Base-by-base conservation (phyloP, 345 rosid genomes). In the Eutrema yunnanense region DNA sequence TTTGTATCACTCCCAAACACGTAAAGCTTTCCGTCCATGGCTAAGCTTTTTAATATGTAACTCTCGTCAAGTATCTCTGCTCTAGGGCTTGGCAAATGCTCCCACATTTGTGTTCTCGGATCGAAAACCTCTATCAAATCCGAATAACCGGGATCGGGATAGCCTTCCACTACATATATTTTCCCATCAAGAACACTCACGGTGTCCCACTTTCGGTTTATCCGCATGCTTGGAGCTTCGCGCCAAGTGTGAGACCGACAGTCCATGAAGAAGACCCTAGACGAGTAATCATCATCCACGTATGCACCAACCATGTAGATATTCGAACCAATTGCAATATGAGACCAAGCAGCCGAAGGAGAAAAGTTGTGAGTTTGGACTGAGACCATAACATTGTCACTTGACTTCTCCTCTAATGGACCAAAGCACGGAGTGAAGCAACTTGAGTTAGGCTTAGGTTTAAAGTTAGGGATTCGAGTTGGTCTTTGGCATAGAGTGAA, bases 81-180 rank as follows among this genome's bases (percentile, higher is more conserved):
- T 2, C 8, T 49, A 49, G 69, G 58, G 58, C 11, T 36, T 49
- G 47, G 12, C 7, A 67, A 11, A 40, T 9, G 9, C 30, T 67
- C 71, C 61, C 71, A 67, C 53, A 29, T 40, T 14, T 52, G 51
- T 1, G 62, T 53, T 53, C 53, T 53, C 27, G 62, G 61, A 53
- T 67, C 71, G 41, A 67, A 67, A 37, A 9, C 0, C 71, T 67
- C 41, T 0, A 67, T 13, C 29, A 14, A 13, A 38, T 27, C 5
- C 4, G 27, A 22, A 22, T 22, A 22, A 22, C 26, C 26, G 2
- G 26, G 26, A 22, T 22, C 26, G 26, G 26, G 26, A 22, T 2
- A 22, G 26, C 26, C 26, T 22, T 22, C 26, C 10, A 67, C 3
- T 38, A 41, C 50, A 14, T 5, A 67, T 51, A 67, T 11, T 52